Evolutionary conservation across 805 yeast genomes (phyloP).

Genomic region (Blastobotrys terrestris): DNA sequence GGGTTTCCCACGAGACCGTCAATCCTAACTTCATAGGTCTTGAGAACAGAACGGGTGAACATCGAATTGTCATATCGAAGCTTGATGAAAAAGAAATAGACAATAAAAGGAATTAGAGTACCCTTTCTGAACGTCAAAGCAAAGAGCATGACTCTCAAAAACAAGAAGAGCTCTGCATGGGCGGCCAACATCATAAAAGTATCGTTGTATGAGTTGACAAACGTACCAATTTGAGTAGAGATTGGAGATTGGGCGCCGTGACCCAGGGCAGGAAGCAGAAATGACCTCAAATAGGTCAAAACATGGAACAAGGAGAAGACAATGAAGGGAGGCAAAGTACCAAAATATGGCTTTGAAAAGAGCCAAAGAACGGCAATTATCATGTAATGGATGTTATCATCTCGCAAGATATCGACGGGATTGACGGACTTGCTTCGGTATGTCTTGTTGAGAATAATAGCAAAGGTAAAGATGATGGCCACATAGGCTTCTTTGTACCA

Average conservation of each 20-base stretch:
- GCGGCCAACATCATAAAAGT: conserved; percentile 54
- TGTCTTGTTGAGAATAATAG: conserved; percentile 65
- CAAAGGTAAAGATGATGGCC: conserved; percentile 67
- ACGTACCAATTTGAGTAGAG: conserved; percentile 34
- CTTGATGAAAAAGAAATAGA: conserved; percentile 59
- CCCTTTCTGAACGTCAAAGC: conserved; percentile 51
- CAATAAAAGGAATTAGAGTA: conserved; percentile 48
- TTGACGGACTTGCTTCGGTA: conserved; percentile 26
- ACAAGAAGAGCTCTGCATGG: conserved; percentile 44
- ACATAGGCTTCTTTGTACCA: conserved; percentile 57
- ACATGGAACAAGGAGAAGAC: conserved; percentile 79
- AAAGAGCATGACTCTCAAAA: conserved; percentile 1
- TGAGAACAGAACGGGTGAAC: conserved; percentile 62
- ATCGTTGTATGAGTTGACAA: conserved; percentile 52
- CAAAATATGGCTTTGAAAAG: conserved; percentile 51
- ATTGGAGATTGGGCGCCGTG: conserved; percentile 26
- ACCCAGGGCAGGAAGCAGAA: conserved; percentile 58
- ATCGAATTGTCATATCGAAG: conserved; percentile 70
- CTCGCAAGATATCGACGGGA: conserved; percentile 35
- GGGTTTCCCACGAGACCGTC: conserved; percentile 54
- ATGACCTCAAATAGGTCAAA: conserved; percentile 59
- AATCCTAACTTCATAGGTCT: conserved; percentile 59
- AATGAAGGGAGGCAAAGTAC: conserved; percentile 67
- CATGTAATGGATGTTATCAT: conserved; percentile 73
- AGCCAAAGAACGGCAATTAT: conserved; percentile 49